Conservation (phyloP, 2,329 filamentous ascomycete genomes). For the Corynespora cassiicola region DNA sequence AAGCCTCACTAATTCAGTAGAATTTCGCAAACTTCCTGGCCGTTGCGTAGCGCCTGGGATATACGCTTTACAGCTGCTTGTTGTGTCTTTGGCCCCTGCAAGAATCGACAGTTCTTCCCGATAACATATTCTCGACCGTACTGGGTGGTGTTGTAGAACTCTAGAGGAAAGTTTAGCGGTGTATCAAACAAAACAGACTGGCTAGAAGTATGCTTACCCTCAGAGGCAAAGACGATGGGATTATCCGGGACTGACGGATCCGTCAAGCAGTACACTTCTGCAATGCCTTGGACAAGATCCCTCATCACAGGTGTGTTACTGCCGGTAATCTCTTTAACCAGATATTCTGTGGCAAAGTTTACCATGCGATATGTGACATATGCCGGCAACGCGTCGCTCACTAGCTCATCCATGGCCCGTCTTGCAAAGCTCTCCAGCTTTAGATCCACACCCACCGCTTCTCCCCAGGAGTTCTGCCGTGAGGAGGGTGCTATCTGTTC, state of each 20-base stretch:
- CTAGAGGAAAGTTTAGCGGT: slow-evolving; percentile 43
- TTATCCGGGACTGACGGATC: slow-evolving; percentile 75
- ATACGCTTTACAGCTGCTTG: slow-evolving; percentile 66
- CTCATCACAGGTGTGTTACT: slow-evolving; percentile 66
- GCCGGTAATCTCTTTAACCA: slow-evolving; percentile 70
- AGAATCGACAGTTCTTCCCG: slow-evolving; percentile 77
- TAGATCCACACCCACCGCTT: slow-evolving; percentile 58
- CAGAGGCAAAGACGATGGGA: slow-evolving; percentile 75
- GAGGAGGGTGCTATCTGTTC: slow-evolving; percentile 59
- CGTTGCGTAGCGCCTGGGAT: slow-evolving; percentile 63
- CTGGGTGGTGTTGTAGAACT: slow-evolving; percentile 74
- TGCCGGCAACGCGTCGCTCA: slow-evolving; percentile 70
- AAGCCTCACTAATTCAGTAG: slow-evolving; percentile 71
- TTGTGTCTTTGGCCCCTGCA: slow-evolving; percentile 75
- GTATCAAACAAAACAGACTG: background rate
- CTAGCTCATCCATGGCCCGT: slow-evolving; percentile 66
- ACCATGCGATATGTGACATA: slow-evolving; percentile 73
- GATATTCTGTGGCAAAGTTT: slow-evolving; percentile 69
- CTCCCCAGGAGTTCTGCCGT: slow-evolving; percentile 39
- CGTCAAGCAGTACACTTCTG: slow-evolving; percentile 76
- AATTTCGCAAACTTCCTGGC: slow-evolving; percentile 72
- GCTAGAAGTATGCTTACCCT: slow-evolving; percentile 56
- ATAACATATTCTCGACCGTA: slow-evolving; percentile 74
- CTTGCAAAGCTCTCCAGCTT: slow-evolving; percentile 65
- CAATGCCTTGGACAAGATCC: slow-evolving; percentile 72